Evolutionary conservation across 345 rosid genomes (phyloP).

Genomic region (Arabis alpina): DNA sequence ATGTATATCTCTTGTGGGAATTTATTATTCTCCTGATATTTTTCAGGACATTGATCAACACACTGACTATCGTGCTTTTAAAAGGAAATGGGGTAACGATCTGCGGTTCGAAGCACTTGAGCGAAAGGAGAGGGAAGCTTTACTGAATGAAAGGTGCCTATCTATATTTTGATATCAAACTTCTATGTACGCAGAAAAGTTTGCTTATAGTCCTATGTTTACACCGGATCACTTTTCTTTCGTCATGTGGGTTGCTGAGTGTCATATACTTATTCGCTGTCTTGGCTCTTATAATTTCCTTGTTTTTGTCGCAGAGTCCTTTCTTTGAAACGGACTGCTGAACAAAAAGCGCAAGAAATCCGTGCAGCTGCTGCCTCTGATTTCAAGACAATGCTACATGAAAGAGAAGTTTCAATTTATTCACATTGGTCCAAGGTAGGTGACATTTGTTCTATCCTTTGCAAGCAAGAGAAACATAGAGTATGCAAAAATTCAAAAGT

Average conservation of each 20-base stretch:
- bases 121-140: slow-evolving; percentile 80
- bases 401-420: slow-evolving; percentile 65
- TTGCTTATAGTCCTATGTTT: slow-evolving; percentile 7
- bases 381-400: slow-evolving; percentile 84
- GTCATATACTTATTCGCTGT: background rate
- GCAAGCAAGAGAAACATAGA: slow-evolving; percentile 14
- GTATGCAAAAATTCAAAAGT: background rate
- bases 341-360: slow-evolving; percentile 74
- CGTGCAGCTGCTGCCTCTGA: slow-evolving; percentile 70
- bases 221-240: background rate
- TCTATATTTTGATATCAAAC: slow-evolving; percentile 20
- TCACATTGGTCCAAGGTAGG: slow-evolving; percentile 94
- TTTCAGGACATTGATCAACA: slow-evolving; percentile 80
- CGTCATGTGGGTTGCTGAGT: background rate
- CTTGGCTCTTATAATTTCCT: background rate
- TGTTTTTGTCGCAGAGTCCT: slow-evolving; percentile 61
- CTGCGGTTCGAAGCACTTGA: slow-evolving; percentile 85
- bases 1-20: slow-evolving; percentile 31
- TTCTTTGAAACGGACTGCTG: slow-evolving; percentile 73
- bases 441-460: slow-evolving; percentile 19
- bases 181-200: background rate
- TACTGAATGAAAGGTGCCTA: slow-evolving; percentile 84
- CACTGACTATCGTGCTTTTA: slow-evolving; percentile 78
- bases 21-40: slow-evolving; percentile 34
- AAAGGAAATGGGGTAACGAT: slow-evolving; percentile 87